Evolutionary conservation across 2,329 filamentous ascomycete genomes (phyloP), one percentile per base, ranked within the genome.

Genomic region (Curvularia spicifera): DNA sequence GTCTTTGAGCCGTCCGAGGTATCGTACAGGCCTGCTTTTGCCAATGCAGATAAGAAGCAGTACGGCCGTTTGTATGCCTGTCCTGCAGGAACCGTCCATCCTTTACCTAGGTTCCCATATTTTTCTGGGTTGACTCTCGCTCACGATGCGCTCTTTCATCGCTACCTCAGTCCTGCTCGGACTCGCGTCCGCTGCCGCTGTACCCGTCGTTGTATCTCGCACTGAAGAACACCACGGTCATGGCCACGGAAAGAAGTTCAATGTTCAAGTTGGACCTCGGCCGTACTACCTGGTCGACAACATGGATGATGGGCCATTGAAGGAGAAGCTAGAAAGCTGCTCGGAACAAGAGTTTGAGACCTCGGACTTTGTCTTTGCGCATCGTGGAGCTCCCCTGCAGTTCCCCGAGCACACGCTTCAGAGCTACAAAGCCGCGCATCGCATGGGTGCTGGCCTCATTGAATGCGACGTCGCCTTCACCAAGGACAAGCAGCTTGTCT

Each of bases 401-500:
- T 77, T 71, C 51, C 75, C 75, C 2, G 75, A 78, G 53, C 72
- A 78, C 40, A 75, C 73, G 0, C 53, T 69, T 3, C 65, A 75
- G 46, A 61, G 65, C 13, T 72, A 73, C 53, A 68, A 59, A 15
- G 75, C 75, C 9, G 75, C 71, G 1, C 67, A 70, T 24, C 69
- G 75, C 22, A 66, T 73, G 62, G 75, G 75, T 15, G 75, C 75
- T 9, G 75, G 75, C 31, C 57, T 77, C 13, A 69, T 78, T 28
- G 75, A 78, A 56, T 78, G 75, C 62, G 75, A 78, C 40, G 74
- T 77, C 18, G 67, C 74, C 0, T 77, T 78, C 64, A 78, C 75
- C 9, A 70, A 69, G 37, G 75, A 78, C 56, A 72, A 73, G 54
- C 63, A 75, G 45, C 74, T 78, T 18, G 75, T 78, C 22, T 78